phyloP scores from a whole-genome alignment of 2,329 filamentous ascomycete species.

The Ophiostoma sp. region DNA sequence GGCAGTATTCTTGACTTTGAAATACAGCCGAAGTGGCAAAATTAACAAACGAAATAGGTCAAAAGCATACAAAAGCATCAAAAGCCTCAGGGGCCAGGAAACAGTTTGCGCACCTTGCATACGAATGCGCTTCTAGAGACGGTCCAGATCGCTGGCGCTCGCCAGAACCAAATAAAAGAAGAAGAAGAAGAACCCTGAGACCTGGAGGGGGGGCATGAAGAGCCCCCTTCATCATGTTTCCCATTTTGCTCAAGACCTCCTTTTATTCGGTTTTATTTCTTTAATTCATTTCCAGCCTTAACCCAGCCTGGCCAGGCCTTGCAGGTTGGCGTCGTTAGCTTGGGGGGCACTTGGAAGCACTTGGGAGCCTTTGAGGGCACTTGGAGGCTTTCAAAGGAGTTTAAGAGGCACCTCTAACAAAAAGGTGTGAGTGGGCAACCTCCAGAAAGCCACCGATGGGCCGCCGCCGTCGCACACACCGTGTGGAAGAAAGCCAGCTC shows the following conservation, averaged over 20 bases:
- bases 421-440: conserved; percentile 15
- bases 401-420: background rate
- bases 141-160: background rate
- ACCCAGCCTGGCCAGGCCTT: conserved; percentile 13
- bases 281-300: background rate
- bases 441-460: background rate
- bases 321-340: conserved; percentile 10
- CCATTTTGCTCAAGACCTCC: background rate
- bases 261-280: background rate
- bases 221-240: background rate
- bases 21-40: conserved; percentile 11
- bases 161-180: too few species aligned
- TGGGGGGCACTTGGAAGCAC: background rate
- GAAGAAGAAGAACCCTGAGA: background rate
- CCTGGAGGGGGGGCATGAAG: background rate
- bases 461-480: conserved; percentile 6
- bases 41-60: background rate
- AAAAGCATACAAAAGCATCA: background rate
- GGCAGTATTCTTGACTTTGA: background rate
- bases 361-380: background rate
- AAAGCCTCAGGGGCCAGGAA: background rate
- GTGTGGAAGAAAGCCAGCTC: background rate
- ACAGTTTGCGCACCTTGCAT: background rate
- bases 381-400: background rate
- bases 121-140: background rate